phyloP scores from a whole-genome alignment of 257 asterid genomes.

The Solanum sitiens region DNA sequence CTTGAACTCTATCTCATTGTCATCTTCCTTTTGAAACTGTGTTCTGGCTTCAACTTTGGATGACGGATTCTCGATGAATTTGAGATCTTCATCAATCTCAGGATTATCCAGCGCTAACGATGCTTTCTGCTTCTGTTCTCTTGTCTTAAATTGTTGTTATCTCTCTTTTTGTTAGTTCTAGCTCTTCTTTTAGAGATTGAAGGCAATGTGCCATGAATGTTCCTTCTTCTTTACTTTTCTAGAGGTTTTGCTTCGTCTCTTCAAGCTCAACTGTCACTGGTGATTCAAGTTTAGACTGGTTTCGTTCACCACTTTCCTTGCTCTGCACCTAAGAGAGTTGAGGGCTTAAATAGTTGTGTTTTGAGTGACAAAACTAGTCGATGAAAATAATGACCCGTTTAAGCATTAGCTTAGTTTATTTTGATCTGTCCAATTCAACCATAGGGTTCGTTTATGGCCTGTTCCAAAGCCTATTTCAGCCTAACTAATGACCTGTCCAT shows the following conservation, averaged over 20 bases:
- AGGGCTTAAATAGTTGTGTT: background rate
- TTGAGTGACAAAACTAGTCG: background rate
- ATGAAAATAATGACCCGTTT: background rate
- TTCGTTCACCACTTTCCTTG: slow-evolving; percentile 6
- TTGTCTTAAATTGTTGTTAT: slow-evolving; percentile 22
- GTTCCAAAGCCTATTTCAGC: background rate
- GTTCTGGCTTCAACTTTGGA: background rate
- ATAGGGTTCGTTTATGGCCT: no score
- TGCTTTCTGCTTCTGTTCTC: background rate
- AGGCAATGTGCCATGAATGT: slow-evolving; percentile 41
- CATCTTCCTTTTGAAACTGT: background rate
- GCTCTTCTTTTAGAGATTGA: slow-evolving; percentile 42
- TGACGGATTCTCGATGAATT: slow-evolving; percentile 34
- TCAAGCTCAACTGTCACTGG: slow-evolving; percentile 28
- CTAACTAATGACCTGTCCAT: background rate
- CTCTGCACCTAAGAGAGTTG: slow-evolving; percentile 24
- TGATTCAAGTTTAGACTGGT: slow-evolving; percentile 10
- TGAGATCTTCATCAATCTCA: slow-evolving; percentile 58
- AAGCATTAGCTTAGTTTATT: background rate
- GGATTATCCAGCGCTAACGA: slow-evolving; percentile 6
- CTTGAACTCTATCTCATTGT: slow-evolving; percentile 1
- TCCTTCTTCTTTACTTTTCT: slow-evolving; percentile 49
- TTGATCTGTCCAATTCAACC: no score
- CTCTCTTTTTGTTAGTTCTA: slow-evolving; percentile 60
- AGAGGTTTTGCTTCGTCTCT: slow-evolving; percentile 40